These are phyloP conservation scores for Penicillium malachiteum DNA, from an alignment of 495 filamentous ascomycete species.

Conservation along the genomic window DNA sequence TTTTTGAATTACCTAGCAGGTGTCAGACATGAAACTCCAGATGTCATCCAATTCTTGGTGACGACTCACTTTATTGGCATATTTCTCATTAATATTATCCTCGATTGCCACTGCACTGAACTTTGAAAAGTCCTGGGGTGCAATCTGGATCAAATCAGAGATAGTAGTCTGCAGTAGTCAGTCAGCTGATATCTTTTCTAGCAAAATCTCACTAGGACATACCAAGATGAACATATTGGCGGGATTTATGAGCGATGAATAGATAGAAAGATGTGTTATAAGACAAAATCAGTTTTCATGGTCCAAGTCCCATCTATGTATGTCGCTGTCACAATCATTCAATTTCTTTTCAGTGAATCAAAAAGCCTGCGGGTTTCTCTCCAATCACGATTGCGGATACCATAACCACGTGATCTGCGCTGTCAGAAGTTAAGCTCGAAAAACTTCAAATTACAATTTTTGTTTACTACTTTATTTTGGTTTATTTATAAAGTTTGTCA, in stretches of 20 bases:
- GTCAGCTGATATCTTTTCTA: constrained; percentile 12
- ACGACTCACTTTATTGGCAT: constrained; percentile 75
- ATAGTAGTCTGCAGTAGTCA: constrained; percentile 57
- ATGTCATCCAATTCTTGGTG: background rate
- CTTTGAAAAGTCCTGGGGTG: constrained; percentile 80
- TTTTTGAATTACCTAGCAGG: constrained; percentile 62
- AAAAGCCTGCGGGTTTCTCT: constrained; percentile 8
- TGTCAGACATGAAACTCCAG: background rate
- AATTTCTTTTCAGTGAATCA: background rate
- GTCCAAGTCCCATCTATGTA: too few relatives aligned
- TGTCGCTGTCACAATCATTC: background rate
- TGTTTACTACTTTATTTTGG: background rate
- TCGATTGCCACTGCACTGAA: constrained; percentile 76
- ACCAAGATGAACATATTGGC: constrained; percentile 58
- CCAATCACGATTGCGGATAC: background rate
- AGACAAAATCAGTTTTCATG: background rate
- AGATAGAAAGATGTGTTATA: background rate
- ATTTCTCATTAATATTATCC: constrained; percentile 94
- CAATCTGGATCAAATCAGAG: constrained; percentile 87
- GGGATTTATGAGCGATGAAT: background rate
- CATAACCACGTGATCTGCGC: constrained; percentile 14
- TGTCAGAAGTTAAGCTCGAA: constrained; percentile 15
- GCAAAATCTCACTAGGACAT: constrained; percentile 15
- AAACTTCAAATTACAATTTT: constrained; percentile 7
- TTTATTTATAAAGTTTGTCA: constrained; percentile 5